Conservation (phyloP, 805 yeast genomes). For the Candida ortonii region DNA sequence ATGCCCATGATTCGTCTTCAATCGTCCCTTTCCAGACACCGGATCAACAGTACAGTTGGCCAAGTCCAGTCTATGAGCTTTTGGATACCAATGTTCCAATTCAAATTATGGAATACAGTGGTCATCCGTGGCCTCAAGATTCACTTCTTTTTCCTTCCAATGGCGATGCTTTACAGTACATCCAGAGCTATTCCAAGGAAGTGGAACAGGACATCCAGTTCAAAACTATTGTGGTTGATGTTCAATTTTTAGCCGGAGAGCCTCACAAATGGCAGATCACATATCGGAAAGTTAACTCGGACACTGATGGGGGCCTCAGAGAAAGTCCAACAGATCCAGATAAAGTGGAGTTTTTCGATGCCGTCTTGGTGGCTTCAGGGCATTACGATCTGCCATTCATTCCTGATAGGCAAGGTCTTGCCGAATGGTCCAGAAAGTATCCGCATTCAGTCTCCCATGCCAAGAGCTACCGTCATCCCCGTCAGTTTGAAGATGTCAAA, state of each 20-base stretch:
- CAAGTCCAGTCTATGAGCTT: conserved; percentile 59
- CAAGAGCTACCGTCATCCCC: conserved; percentile 50
- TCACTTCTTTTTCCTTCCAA: conserved; percentile 56
- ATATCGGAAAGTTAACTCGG: conserved; percentile 32
- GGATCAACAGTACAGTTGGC: conserved; percentile 35
- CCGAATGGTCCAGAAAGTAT: conserved; percentile 41
- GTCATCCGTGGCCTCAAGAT: conserved; percentile 46
- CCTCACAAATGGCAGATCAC: conserved; percentile 42
- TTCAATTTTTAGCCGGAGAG: conserved; percentile 27
- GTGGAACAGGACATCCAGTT: conserved; percentile 40
- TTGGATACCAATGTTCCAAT: conserved; percentile 71
- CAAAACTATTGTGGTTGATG: conserved; percentile 46
- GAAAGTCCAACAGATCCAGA: conserved; percentile 20
- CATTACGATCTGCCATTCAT: conserved; percentile 57
- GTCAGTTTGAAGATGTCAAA: conserved; percentile 38
- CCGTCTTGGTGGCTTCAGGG: conserved; percentile 63
- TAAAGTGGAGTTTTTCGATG: conserved; percentile 50
- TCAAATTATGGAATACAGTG: conserved; percentile 64
- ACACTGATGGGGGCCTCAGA: conserved; percentile 33
- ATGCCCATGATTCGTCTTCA: conserved; percentile 20
- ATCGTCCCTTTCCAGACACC: conserved; percentile 12
- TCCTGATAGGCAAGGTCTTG: conserved; percentile 56
- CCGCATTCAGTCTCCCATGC: conserved; percentile 58
- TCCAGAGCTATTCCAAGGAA: conserved; percentile 48
- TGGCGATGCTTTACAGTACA: conserved; percentile 55